Evolutionary conservation across 257 asterid genomes (phyloP).

Genomic region (Solanum infundibuliforme): DNA sequence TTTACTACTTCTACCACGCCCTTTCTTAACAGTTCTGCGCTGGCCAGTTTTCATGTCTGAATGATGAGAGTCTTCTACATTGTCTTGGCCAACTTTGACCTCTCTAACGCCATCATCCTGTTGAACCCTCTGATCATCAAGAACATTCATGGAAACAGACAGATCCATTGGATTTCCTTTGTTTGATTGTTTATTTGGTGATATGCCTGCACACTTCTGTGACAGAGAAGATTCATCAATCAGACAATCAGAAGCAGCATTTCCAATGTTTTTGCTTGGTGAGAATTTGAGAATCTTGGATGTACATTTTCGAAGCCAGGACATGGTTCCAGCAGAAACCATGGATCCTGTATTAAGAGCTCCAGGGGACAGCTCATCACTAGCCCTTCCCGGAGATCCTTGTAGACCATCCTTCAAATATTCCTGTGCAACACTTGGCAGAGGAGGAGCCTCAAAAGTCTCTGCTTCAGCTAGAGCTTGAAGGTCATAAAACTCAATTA

Average conservation of each 20-base stretch:
- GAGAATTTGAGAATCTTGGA: slow-evolving; percentile 68
- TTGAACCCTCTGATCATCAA: slow-evolving; percentile 36
- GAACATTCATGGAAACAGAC: slow-evolving; percentile 38
- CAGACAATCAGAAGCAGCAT: slow-evolving; percentile 28
- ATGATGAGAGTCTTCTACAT: slow-evolving; percentile 33
- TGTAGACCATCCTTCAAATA: slow-evolving; percentile 44
- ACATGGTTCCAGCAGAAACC: slow-evolving; percentile 58
- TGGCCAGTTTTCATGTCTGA: slow-evolving; percentile 21
- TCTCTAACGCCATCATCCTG: slow-evolving; percentile 33
- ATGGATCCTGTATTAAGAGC: slow-evolving; percentile 43
- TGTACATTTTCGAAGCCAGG: slow-evolving; percentile 90
- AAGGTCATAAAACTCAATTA: slow-evolving; percentile 69
- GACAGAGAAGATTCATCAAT: slow-evolving; percentile 18
- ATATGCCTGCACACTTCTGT: slow-evolving; percentile 6
- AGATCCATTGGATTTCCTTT: slow-evolving; percentile 36
- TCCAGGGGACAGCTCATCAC: slow-evolving; percentile 35
- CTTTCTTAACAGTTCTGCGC: slow-evolving; percentile 26
- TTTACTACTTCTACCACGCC: slow-evolving; percentile 28
- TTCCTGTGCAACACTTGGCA: slow-evolving; percentile 53
- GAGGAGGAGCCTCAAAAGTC: slow-evolving; percentile 44
- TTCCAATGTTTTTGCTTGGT: slow-evolving; percentile 59
- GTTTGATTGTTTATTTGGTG: slow-evolving; percentile 18
- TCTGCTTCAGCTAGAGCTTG: slow-evolving; percentile 39
- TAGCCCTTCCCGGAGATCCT: slow-evolving; percentile 27
- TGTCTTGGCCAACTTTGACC: slow-evolving; percentile 32